phyloP scores from a whole-genome alignment of 164 flowering plant species.

The Magnolia sinica region DNA sequence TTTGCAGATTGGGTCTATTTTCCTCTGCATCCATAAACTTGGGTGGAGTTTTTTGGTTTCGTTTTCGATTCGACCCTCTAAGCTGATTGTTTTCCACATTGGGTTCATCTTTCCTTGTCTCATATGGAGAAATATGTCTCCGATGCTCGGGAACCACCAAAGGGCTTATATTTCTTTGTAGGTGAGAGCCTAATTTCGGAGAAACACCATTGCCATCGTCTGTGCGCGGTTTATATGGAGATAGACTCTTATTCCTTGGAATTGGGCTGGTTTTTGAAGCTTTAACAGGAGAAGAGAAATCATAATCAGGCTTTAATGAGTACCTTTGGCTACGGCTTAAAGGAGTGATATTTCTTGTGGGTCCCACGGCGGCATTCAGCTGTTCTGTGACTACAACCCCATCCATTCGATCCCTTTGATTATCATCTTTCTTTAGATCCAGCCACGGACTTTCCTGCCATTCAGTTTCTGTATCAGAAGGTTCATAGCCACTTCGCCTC shows the following conservation, averaged over 20 bases:
- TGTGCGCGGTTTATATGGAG: conserved; percentile 36
- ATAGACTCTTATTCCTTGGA: conserved; percentile 36
- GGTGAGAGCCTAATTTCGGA: conserved; percentile 11
- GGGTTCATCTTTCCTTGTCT: conserved; percentile 24
- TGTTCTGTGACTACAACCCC: conserved; percentile 8
- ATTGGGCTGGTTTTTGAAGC: conserved; percentile 16
- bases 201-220: conserved; percentile 23
- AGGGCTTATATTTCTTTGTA: conserved; percentile 31
- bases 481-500: conserved; percentile 64
- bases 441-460: conserved; percentile 45
- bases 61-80: conserved; percentile 14
- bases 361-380: conserved; percentile 7
- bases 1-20: neutral
- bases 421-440: conserved; percentile 8
- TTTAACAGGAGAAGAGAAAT: conserved; percentile 18
- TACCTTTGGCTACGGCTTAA: conserved; percentile 12
- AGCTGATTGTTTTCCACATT: conserved; percentile 17
- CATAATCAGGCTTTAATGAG: conserved; percentile 8
- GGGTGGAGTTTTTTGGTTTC: neutral
- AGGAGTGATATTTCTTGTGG: conserved; percentile 25
- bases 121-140: conserved; percentile 41
- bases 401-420: neutral
- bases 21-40: conserved; percentile 15
- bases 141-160: conserved; percentile 26
- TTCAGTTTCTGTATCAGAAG: conserved; percentile 68